Conservation (phyloP, 2,329 filamentous ascomycete species). For the Monosporascus ibericus region DNA sequence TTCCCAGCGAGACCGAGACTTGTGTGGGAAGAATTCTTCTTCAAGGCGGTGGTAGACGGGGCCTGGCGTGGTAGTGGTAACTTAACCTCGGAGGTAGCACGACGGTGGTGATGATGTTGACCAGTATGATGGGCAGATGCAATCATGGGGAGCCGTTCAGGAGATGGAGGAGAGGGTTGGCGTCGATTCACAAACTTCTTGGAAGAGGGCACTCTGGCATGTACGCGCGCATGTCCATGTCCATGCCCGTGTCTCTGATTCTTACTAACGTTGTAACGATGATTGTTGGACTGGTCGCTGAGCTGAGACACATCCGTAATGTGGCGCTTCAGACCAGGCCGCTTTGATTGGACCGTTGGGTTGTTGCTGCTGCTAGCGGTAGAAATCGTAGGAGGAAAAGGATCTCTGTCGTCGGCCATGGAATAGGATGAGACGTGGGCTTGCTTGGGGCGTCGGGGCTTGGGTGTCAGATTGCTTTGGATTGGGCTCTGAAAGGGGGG, state of each 20-base stretch:
- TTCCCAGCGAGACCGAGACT: conserved; percentile 37
- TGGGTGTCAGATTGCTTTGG: too few relatives aligned
- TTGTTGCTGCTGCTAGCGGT: neutral
- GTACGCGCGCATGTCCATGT: conserved; percentile 29
- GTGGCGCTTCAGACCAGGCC: neutral
- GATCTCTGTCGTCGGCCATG: neutral
- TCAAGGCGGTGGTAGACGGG: conserved; percentile 37
- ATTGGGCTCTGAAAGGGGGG: neutral
- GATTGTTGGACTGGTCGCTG: neutral
- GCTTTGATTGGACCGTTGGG: neutral
- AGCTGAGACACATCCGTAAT: neutral
- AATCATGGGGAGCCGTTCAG: conserved; percentile 30
- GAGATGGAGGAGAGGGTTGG: conserved; percentile 34
- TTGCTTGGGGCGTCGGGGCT: neutral
- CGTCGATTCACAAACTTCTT: conserved; percentile 35
- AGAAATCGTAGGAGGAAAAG: neutral
- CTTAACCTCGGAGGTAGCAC: conserved; percentile 45
- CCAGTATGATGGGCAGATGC: neutral
- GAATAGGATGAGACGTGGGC: neutral
- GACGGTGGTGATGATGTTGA: conserved; percentile 33
- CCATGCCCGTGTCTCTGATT: neutral
- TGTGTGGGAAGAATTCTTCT: conserved; percentile 49
- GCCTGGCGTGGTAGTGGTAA: conserved; percentile 41
- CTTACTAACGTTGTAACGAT: neutral
- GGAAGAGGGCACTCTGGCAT: conserved; percentile 42